Conservation (phyloP, 2,329 filamentous ascomycete species). For the Calcarisporium arbuscula region DNA sequence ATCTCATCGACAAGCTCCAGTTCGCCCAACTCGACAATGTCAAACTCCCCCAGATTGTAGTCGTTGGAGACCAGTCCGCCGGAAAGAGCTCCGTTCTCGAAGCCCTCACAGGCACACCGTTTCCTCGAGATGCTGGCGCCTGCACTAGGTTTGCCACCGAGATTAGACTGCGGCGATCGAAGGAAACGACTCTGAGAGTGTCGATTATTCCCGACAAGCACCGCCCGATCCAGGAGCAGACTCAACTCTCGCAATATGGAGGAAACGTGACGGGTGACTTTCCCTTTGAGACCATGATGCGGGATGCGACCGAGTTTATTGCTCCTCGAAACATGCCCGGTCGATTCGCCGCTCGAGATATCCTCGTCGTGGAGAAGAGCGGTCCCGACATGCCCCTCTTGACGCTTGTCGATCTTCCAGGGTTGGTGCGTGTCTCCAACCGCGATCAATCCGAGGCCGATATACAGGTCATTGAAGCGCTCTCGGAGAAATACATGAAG, state of each 20-base stretch:
- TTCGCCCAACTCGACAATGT: constrained; percentile 46
- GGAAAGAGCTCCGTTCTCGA: constrained; percentile 60
- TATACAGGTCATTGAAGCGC: constrained; percentile 42
- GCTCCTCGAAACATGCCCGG: constrained; percentile 43
- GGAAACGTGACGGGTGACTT: constrained; percentile 37
- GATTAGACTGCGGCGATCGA: constrained; percentile 45
- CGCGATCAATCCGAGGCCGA: constrained; percentile 46
- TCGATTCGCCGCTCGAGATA: constrained; percentile 44
- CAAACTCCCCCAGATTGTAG: constrained; percentile 54
- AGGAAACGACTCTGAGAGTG: constrained; percentile 38
- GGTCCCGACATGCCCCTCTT: constrained; percentile 54
- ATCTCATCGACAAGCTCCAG: constrained; percentile 51
- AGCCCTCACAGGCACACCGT: constrained; percentile 55
- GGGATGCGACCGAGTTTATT: constrained; percentile 43
- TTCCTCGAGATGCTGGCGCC: constrained; percentile 52
- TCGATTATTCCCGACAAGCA: constrained; percentile 50
- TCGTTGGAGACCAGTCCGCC: constrained; percentile 58
- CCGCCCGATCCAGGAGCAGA: constrained; percentile 40
- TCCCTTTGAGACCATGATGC: constrained; percentile 45
- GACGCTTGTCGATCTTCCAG: constrained; percentile 56
- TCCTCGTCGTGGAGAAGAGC: constrained; percentile 52
- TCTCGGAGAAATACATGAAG: constrained; percentile 51
- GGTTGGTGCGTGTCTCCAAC: constrained; percentile 48
- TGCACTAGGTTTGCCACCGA: constrained; percentile 59
- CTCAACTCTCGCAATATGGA: constrained; percentile 40